A percentile compares a stretch with the other conserved stretches of the same genome.
Conservation (phyloP, 768 basidiomycete genomes). For the Lentinula boryana region DNA sequence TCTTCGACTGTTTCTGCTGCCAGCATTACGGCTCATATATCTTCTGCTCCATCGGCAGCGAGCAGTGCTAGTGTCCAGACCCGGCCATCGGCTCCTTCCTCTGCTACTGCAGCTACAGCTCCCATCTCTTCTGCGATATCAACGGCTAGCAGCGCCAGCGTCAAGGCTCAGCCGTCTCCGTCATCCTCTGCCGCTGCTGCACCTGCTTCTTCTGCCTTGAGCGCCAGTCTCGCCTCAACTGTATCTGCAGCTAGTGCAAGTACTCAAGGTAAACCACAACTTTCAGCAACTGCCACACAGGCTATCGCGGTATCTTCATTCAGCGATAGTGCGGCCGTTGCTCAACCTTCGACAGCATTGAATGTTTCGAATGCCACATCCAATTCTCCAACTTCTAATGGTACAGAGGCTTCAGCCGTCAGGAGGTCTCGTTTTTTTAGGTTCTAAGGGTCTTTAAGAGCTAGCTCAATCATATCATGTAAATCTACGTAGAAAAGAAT, state of each 20-base stretch:
- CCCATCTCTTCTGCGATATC: background rate
- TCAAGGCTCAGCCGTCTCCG: background rate
- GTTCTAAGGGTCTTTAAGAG: background rate
- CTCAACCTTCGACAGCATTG: background rate
- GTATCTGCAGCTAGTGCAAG: background rate
- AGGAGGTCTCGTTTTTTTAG: conserved; percentile 1
- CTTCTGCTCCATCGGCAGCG: background rate
- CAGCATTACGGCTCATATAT: background rate
- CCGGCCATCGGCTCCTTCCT: background rate
- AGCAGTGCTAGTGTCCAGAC: background rate
- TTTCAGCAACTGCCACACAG: background rate
- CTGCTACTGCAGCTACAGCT: background rate
- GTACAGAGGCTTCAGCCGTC: background rate
- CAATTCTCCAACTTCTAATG: background rate
- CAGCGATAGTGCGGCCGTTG: background rate
- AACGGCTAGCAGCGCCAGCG: background rate
- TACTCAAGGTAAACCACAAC: background rate
- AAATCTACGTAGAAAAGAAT: background rate
- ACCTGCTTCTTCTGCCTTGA: background rate
- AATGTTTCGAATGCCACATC: background rate
- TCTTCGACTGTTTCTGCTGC: background rate
- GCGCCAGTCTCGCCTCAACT: background rate
- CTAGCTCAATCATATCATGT: background rate
- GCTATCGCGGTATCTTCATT: background rate
- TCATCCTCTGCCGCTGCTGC: background rate